phyloP scores from a whole-genome alignment of 108 stramenopile species.

The Pseudonitzschia pungens region DNA sequence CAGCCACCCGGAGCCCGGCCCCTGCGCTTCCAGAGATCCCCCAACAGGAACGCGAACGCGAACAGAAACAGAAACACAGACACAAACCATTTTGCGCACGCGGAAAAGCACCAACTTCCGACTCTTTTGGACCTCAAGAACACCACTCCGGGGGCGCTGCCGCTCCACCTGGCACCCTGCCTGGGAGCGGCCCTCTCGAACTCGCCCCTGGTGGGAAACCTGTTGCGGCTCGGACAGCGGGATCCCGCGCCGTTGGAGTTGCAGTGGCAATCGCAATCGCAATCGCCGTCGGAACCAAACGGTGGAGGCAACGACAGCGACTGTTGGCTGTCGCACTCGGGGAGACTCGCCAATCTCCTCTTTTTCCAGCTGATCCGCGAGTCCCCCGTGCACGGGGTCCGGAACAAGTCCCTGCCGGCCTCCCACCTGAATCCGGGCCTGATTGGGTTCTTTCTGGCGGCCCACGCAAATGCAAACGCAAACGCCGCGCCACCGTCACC shows the following conservation, averaged over 20 bases:
- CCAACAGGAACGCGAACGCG: too few relatives aligned
- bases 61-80: too few relatives aligned
- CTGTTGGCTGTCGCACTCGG: slow-evolving; percentile 1
- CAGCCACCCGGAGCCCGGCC: too few relatives aligned
- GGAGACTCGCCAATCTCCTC: slow-evolving; percentile 22
- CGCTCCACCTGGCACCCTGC: slow-evolving; percentile 26
- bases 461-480: too few relatives aligned
- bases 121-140: neutral
- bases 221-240: slow-evolving; percentile 24
- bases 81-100: too few relatives aligned
- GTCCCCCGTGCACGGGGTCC: slow-evolving; percentile 28
- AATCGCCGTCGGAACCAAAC: too few relatives aligned
- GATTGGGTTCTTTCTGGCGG: slow-evolving; percentile 24
- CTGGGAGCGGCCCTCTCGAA: slow-evolving; percentile 37
- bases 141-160: neutral
- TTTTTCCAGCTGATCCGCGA: slow-evolving; percentile 39
- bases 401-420: slow-evolving; percentile 39
- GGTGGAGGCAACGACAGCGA: neutral
- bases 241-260: neutral
- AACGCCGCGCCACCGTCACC: too few relatives aligned
- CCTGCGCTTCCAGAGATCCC: too few relatives aligned
- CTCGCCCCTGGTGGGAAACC: slow-evolving; percentile 35
- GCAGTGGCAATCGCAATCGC: neutral
- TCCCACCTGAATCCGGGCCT: slow-evolving; percentile 27
- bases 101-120: neutral